Percentiles rank a stretch among this genome's conserved stretches.
These are phyloP conservation scores for Chaetomium tenue DNA, from an alignment of 495 filamentous ascomycete genomes.

Conservation along the genomic window DNA sequence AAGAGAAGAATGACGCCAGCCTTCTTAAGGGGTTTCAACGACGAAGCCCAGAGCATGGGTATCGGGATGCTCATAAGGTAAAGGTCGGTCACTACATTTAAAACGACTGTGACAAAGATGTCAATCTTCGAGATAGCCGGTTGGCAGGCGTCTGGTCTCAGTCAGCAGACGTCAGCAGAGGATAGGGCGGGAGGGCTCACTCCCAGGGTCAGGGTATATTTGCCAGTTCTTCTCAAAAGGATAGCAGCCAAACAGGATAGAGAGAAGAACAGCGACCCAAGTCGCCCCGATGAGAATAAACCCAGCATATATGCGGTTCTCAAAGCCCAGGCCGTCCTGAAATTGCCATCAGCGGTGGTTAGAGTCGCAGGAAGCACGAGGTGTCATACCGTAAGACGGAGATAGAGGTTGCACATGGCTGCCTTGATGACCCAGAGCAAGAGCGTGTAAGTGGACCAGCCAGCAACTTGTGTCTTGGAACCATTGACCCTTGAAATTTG, in stretches of 20 bases:
- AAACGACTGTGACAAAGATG: constrained; percentile 47
- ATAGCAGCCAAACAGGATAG: constrained; percentile 54
- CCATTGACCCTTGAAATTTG: constrained; percentile 47
- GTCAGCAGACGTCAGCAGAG: neutral
- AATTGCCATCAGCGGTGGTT: constrained; percentile 1
- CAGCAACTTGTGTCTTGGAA: constrained; percentile 59
- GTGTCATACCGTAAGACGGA: constrained; percentile 53
- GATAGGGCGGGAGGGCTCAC: constrained; percentile 32
- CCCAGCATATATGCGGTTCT: constrained; percentile 51
- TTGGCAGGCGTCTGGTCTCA: constrained; percentile 45
- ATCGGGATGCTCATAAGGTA: constrained; percentile 55
- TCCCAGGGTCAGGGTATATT: constrained; percentile 55
- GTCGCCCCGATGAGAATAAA: constrained; percentile 52
- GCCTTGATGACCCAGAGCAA: constrained; percentile 60
- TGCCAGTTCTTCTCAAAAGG: constrained; percentile 56
- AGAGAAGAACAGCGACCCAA: constrained; percentile 54
- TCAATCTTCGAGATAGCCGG: constrained; percentile 48
- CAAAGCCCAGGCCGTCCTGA: constrained; percentile 50
- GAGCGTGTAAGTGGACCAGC: constrained; percentile 58
- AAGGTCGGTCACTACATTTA: constrained; percentile 53
- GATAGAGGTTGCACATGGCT: constrained; percentile 59
- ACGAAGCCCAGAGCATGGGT: constrained; percentile 53
- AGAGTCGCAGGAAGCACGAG: no score
- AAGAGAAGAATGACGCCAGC: constrained; percentile 50
- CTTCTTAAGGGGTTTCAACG: constrained; percentile 47